Percentiles rank a stretch among this genome's conserved stretches.
phyloP scores from a whole-genome alignment of 805 yeast genomes.

The Cyberlindnera euphorbiiphila region DNA sequence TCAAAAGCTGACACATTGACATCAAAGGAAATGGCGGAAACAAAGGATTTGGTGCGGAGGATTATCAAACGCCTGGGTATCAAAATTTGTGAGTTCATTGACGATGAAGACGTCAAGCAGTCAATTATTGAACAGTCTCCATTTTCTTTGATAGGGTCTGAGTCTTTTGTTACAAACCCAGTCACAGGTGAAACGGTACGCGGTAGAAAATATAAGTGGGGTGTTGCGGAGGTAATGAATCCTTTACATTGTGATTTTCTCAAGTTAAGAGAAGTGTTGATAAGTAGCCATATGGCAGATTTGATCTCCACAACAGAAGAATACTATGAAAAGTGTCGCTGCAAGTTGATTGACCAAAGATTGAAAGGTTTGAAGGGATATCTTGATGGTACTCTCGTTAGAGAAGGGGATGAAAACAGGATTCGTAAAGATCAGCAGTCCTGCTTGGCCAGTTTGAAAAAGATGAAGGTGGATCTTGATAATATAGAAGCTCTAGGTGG shows the following conservation, averaged over 20 bases:
- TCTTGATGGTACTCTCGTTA: too few species aligned
- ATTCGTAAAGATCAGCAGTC: too few species aligned
- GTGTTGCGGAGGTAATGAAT: slow-evolving; percentile 79
- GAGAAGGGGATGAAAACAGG: too few species aligned
- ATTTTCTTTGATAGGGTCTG: slow-evolving; percentile 68
- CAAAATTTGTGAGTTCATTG: slow-evolving; percentile 49
- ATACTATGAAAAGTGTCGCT: slow-evolving; percentile 69
- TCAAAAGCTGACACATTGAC: slow-evolving; percentile 78
- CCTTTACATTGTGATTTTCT: slow-evolving; percentile 72
- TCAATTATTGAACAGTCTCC: slow-evolving; percentile 49
- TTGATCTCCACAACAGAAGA: slow-evolving; percentile 70
- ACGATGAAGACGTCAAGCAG: slow-evolving; percentile 33
- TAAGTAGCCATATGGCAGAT: slow-evolving; percentile 73
- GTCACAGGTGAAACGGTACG: slow-evolving; percentile 45
- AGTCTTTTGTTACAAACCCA: slow-evolving; percentile 35
- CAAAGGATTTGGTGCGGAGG: slow-evolving; percentile 50
- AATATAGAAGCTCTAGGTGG: slow-evolving; percentile 28
- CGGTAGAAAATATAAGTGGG: slow-evolving; percentile 85
- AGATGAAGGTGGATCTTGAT: slow-evolving; percentile 27
- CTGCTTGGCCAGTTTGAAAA: slow-evolving; percentile 3
- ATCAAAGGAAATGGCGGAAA: slow-evolving; percentile 45
- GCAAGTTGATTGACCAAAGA: slow-evolving; percentile 50
- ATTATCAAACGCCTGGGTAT: slow-evolving; percentile 54
- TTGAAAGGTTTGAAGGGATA: slow-evolving; percentile 26
- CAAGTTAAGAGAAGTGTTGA: slow-evolving; percentile 57